Evolutionary conservation across 805 yeast genomes (phyloP).

Genomic region (Suhomyces emberorum): DNA sequence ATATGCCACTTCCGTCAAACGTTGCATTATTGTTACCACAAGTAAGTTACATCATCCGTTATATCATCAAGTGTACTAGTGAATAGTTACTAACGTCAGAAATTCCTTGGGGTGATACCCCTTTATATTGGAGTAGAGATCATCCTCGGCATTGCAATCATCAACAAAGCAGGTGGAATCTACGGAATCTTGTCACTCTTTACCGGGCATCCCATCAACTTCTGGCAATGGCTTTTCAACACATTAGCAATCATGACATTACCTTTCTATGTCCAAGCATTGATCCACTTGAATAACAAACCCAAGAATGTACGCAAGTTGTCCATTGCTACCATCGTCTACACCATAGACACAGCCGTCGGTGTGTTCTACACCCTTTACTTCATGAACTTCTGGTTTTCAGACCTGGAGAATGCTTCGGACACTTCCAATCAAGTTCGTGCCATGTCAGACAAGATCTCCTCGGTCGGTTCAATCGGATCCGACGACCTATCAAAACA

Average conservation of each 20-base stretch:
- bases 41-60: background rate
- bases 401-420: conserved; percentile 33
- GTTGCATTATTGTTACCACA: background rate
- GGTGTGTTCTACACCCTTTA: conserved; percentile 69
- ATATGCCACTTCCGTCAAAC: no score
- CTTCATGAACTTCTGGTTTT: conserved; percentile 76
- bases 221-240: conserved; percentile 81
- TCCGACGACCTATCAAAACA: conserved; percentile 38
- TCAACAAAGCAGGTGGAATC: conserved; percentile 86
- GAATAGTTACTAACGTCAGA: conserved; percentile 35
- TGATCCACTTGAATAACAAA: conserved; percentile 35
- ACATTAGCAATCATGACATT: conserved; percentile 58
- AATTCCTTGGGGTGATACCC: conserved; percentile 70
- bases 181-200: conserved; percentile 83
- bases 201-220: conserved; percentile 83
- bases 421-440: conserved; percentile 6
- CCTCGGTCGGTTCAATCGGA: conserved; percentile 2
- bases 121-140: conserved; percentile 85
- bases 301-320: conserved; percentile 57
- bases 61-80: no score
- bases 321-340: conserved; percentile 62
- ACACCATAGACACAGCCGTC: conserved; percentile 61
- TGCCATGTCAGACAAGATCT: conserved; percentile 7
- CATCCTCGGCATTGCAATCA: conserved; percentile 66
- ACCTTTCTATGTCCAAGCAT: conserved; percentile 63